Evolutionary conservation across 202 grass and related monocot species (phyloP), one percentile per base, ranked within the genome.

Genomic region (Zoysia matrella): DNA sequence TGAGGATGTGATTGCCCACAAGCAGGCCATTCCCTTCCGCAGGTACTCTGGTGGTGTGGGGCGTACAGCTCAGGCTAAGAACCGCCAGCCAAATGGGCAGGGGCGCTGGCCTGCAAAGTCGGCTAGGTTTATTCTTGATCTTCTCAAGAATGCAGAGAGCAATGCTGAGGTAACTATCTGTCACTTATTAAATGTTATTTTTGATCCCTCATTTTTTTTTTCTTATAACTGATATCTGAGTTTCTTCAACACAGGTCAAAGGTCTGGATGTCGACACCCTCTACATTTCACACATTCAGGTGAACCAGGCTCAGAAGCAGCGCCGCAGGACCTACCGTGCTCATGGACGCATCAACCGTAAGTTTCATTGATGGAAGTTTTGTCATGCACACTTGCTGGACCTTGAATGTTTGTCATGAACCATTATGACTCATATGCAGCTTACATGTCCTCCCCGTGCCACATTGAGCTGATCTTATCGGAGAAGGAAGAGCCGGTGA

Each of bases 91-190:
- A 36, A 36, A 36, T 36, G 30, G 30, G 30, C 30, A 36, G 30
- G 30, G 30, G 30, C 30, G 30, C 30, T 36, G 30, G 30, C 30
- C 30, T 36, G 30, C 30, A 36, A 36, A 36, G 30, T 36, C 30
- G 73, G 89, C 69, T 65, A 78, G 65, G 40, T 91, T 91, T 16
- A 85, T 91, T 71, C 78, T 91, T 10, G 89, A 91, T 82, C 85
- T 91, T 77, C 85, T 91, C 1, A 91, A 88, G 85, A 91, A 91
- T 47, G 89, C 89, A 1, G 89, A 91, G 78, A 91, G 89, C 85
- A 91, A 88, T 72, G 89, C 85, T 75, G 89, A 91, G 78, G 89
- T 91, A 11, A 52, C 7, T 45, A n/a, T 4, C 0, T 55, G 6
- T 14, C 2, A 36, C 30, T 11, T 11, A 2, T 1, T 0, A 8